Conservation (phyloP, 1,139 yeast species). For the Geotrichum macrosporum region DNA sequence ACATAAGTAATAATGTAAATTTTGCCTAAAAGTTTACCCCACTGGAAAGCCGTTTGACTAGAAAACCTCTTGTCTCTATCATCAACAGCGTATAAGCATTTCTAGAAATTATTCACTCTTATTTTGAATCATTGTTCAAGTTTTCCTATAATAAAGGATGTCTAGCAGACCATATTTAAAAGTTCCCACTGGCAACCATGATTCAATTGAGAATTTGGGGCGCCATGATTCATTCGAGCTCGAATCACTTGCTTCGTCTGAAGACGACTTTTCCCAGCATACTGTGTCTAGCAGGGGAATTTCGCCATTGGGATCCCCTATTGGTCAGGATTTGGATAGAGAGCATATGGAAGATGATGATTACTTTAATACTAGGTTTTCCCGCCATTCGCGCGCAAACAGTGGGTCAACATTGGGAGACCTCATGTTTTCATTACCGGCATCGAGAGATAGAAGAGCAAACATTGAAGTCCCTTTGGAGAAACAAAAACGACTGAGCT, state of each 20-base stretch:
- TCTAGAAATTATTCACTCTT: neutral
- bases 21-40: too few species aligned
- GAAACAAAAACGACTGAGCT: conserved; percentile 37
- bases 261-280: conserved; percentile 23
- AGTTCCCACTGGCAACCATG: conserved; percentile 11
- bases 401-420: conserved; percentile 34
- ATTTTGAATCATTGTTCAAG: too few species aligned
- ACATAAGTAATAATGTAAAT: too few species aligned
- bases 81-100: neutral
- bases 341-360: conserved; percentile 18
- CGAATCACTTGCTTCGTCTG: conserved; percentile 38
- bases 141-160: neutral
- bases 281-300: conserved; percentile 31
- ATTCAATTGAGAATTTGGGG: neutral
- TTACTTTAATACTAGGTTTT: conserved; percentile 10
- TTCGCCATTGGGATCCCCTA: conserved; percentile 25
- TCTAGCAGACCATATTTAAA: conserved; percentile 7
- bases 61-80: too few species aligned
- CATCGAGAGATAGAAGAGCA: conserved; percentile 30
- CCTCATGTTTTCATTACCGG: conserved; percentile 33
- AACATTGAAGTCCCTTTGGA: conserved; percentile 33
- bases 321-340: conserved; percentile 15
- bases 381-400: conserved; percentile 22
- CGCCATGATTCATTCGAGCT: conserved; percentile 36
- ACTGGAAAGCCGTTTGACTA: too few species aligned